Evolutionary conservation across 352 stramenopile genomes (phyloP).

Genomic region (Globisporangium emineosum): DNA sequence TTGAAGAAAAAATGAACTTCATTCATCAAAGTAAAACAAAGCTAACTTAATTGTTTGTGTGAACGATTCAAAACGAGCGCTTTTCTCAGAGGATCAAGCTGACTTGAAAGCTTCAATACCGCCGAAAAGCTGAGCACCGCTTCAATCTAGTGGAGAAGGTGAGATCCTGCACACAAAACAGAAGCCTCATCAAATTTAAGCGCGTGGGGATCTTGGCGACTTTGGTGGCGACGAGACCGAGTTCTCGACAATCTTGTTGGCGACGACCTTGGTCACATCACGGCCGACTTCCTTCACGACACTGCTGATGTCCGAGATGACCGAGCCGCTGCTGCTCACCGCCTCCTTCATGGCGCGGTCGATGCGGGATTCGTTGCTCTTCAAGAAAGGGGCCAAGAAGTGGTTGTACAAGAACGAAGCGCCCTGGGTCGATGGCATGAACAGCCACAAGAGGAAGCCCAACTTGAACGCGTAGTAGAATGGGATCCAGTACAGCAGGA

Average conservation of each 20-base stretch:
- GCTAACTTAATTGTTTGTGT: conserved; percentile 35
- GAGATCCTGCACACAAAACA: conserved; percentile 10
- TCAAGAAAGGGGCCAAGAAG: conserved; percentile 89
- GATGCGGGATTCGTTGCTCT: conserved; percentile 78
- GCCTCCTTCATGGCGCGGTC: conserved; percentile 85
- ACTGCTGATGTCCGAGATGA: conserved; percentile 78
- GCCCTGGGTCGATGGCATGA: conserved; percentile 95
- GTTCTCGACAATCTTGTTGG: conserved; percentile 70
- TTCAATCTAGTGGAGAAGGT: conserved; percentile 3
- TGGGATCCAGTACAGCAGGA: conserved; percentile 96
- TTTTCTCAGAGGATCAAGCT: not conserved
- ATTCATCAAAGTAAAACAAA: conserved; percentile 43
- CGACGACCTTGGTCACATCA: conserved; percentile 75
- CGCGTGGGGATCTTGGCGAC: conserved; percentile 17
- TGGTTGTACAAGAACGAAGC: conserved; percentile 95
- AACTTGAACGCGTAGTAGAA: conserved; percentile 99
- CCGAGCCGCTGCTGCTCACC: conserved; percentile 61
- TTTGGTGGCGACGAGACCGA: conserved; percentile 29
- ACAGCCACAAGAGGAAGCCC: conserved; percentile 96
- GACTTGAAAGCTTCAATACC: not conserved
- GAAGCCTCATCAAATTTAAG: conserved; percentile 11
- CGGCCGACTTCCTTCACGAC: conserved; percentile 72
- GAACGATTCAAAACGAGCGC: conserved; percentile 3
- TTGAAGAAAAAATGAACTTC: conserved; percentile 17
- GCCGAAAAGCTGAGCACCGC: not conserved